A percentile compares a stretch with the other conserved stretches of the same genome.
phyloP scores from a whole-genome alignment of 176 grass and related monocot species.

The Musa itinerans region DNA sequence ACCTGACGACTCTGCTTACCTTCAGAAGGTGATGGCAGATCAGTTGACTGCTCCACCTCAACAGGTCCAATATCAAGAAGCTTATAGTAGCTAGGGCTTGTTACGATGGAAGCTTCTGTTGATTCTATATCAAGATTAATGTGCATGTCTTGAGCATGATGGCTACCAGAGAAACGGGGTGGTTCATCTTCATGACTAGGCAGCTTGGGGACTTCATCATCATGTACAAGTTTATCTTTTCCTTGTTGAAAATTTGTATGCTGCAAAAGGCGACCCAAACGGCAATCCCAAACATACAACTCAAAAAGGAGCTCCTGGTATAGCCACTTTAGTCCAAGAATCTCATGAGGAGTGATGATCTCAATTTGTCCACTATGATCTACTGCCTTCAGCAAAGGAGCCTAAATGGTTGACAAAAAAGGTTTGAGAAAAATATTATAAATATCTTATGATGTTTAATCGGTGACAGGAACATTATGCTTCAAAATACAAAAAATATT shows the following conservation, averaged over 20 bases:
- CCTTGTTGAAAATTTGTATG: conserved; percentile 29
- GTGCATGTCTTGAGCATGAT: conserved; percentile 12
- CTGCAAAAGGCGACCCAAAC: conserved; percentile 61
- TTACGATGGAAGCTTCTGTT: neutral
- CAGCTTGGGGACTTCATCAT: conserved; percentile 6
- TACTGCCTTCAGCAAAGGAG: conserved; percentile 29
- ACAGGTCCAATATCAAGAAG: conserved; percentile 19
- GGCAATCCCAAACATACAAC: conserved; percentile 79
- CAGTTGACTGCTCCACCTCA: conserved; percentile 2
- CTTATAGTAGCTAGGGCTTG: conserved; percentile 11
- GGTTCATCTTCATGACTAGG: conserved; percentile 24
- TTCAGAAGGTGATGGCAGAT: conserved; percentile 24
- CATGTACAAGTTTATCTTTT: conserved; percentile 6
- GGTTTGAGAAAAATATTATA: neutral
- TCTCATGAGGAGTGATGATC: conserved; percentile 29
- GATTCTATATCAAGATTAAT: neutral
- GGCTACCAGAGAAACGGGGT: neutral
- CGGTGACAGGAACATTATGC: neutral
- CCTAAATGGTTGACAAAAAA: conserved; percentile 35
- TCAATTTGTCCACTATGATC: conserved; percentile 36
- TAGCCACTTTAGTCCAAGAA: conserved; percentile 70
- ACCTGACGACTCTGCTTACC: conserved; percentile 24
- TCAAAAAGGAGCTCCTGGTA: conserved; percentile 77
- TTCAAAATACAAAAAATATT: neutral
- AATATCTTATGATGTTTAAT: neutral